A percentile compares a stretch with the other conserved stretches of the same genome.
Evolutionary conservation across 805 yeast genomes (phyloP).

Genomic region (Nakazawaea molendinolei): DNA sequence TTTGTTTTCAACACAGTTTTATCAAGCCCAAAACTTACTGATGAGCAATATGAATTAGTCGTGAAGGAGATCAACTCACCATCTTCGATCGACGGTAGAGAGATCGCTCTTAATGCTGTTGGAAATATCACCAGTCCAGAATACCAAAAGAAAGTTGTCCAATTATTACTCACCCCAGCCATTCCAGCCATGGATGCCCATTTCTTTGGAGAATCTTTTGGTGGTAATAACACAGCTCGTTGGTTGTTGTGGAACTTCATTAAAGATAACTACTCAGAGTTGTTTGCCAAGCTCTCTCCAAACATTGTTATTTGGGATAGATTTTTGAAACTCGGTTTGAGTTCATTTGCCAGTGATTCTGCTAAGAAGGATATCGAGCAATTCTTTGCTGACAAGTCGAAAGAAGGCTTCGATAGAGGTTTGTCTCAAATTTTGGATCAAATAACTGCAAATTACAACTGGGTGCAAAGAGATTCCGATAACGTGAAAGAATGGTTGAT

Average conservation of each 20-base stretch:
- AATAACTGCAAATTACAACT: constrained; percentile 40
- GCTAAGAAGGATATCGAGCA: constrained; percentile 28
- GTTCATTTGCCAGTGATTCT: constrained; percentile 29
- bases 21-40: constrained; percentile 26
- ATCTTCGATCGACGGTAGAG: constrained; percentile 49
- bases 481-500: constrained; percentile 39
- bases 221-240: constrained; percentile 38
- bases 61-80: constrained; percentile 44
- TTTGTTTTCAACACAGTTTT: constrained; percentile 39
- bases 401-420: constrained; percentile 52
- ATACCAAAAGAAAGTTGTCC: constrained; percentile 33
- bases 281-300: constrained; percentile 37
- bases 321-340: constrained; percentile 27
- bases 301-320: constrained; percentile 48
- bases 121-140: constrained; percentile 36
- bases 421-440: constrained; percentile 50
- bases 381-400: constrained; percentile 41
- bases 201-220: constrained; percentile 39
- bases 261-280: constrained; percentile 37
- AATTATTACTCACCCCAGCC: constrained; percentile 32
- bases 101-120: constrained; percentile 48
- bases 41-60: constrained; percentile 31
- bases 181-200: constrained; percentile 57
- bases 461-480: constrained; percentile 40
- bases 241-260: constrained; percentile 42